phyloP scores from a whole-genome alignment of 441 rosid species.

The Adansonia gregorii region DNA sequence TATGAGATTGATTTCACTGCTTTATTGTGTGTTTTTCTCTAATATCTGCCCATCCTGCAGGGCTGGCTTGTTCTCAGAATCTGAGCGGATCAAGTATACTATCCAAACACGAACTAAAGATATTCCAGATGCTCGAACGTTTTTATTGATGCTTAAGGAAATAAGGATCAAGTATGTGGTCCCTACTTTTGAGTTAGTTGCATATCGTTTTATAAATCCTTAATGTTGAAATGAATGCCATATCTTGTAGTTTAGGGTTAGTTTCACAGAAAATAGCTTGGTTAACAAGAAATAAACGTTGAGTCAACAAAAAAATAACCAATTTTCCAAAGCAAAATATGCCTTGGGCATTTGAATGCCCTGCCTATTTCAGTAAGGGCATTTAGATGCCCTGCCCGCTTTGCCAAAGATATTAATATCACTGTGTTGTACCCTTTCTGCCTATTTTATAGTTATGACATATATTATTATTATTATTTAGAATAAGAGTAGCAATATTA shows the following conservation, averaged over 20 bases:
- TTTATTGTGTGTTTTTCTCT: constrained; percentile 4
- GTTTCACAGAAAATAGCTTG: constrained; percentile 23
- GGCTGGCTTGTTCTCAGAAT: constrained; percentile 82
- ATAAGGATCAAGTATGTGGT: constrained; percentile 63
- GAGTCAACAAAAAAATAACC: background rate
- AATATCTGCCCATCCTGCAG: constrained; percentile 41
- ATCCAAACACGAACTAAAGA: constrained; percentile 67
- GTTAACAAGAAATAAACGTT: background rate
- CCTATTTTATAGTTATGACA: background rate
- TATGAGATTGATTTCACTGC: constrained; percentile 4
- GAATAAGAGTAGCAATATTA: background rate
- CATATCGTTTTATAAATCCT: constrained; percentile 6
- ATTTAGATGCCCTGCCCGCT: background rate
- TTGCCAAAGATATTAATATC: background rate
- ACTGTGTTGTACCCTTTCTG: background rate
- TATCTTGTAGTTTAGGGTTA: constrained; percentile 2
- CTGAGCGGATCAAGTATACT: constrained; percentile 69
- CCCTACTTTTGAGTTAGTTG: constrained; percentile 10
- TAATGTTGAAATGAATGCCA: background rate
- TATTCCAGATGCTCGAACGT: constrained; percentile 85
- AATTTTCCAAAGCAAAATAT: background rate
- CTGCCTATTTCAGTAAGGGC: background rate
- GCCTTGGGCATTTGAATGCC: background rate
- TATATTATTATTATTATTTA: background rate
- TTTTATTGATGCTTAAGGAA: constrained; percentile 74